phyloP scores from a whole-genome alignment of 176 grass and related monocot genomes.

The Chloris gayana region DNA sequence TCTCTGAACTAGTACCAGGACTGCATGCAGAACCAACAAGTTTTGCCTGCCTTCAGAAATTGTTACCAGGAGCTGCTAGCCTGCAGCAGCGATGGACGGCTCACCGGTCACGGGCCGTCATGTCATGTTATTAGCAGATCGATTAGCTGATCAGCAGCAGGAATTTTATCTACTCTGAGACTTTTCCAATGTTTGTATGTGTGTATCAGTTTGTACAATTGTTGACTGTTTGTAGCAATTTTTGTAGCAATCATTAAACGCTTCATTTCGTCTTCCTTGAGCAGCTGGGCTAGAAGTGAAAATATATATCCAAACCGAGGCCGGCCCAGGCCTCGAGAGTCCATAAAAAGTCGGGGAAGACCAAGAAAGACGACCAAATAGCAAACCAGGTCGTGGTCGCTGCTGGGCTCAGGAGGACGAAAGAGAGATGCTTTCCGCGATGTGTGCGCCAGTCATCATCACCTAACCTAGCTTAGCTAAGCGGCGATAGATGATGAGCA shows the following conservation, averaged over 20 bases:
- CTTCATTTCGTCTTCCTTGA: neutral
- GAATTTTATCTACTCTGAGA: neutral
- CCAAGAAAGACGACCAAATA: neutral
- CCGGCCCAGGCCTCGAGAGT: neutral
- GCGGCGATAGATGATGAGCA: neutral
- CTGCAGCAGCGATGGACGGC: neutral
- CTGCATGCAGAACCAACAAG: conserved; percentile 6
- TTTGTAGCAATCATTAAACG: too few species aligned
- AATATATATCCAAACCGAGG: neutral
- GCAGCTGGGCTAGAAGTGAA: neutral
- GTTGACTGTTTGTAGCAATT: neutral
- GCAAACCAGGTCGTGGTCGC: neutral
- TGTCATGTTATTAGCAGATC: neutral
- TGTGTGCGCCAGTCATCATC: neutral
- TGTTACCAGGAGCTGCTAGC: neutral
- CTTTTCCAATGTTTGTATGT: too few species aligned
- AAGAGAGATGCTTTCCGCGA: conserved; percentile 7
- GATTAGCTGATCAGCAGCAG: neutral
- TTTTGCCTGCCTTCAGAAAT: neutral
- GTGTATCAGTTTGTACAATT: neutral
- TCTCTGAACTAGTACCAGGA: neutral
- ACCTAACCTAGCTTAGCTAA: neutral
- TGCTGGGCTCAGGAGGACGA: conserved; percentile 4
- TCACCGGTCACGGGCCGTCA: conserved; percentile 16
- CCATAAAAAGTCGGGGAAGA: neutral